Evolutionary conservation across 805 yeast genomes (phyloP), one percentile per base, ranked within the genome.

Genomic region (Candida ipomoeae): DNA sequence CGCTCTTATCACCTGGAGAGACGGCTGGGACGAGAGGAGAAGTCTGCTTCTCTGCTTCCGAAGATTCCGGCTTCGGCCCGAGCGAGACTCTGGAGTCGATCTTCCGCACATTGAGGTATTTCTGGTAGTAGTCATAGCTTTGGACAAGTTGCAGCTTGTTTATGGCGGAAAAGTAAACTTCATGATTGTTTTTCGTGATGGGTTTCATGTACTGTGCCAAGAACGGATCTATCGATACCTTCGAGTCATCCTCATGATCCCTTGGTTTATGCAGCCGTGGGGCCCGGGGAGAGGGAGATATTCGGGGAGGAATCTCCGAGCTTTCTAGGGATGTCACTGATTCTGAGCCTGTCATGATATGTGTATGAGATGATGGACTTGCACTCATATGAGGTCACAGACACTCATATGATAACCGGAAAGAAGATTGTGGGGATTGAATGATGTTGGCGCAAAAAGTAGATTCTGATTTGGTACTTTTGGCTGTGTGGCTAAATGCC

Each of bases 171-270:
- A 53, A 50, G 42, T 50, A 54, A 14, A 53, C 39, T 35, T 56
- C 53, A 17, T 51, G 56, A 23, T 46, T 44, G 36, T 56, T 47
- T 23, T 34, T 43, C 39, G 43, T 47, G 15, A 48, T 37, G 39
- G 55, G 59, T 44, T 48, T 53, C 44, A 58, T 46, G 46, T 58
- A 58, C 39, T 52, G 58, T 3, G 57, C 57, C 13, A 58, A 50
- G 35, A 56, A 58, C 7, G 61, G 59, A 36, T 58, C 61, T 7
- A 48, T 46, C 3, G 48, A 42, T 18, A 42, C 46, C 20, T 51
- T 43, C 3, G 48, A 17, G 29, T 26, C 34, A 29, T 40, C 33
- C 29, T 26, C 29, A 31, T 5, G 37, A 13, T 32, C 26, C 29
- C 18, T 32, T 14, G 41, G n/a, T 8, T 15, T 37, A 14, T 14